Conservation (phyloP, 23 red algal species). For the Gracilaria caudata region DNA sequence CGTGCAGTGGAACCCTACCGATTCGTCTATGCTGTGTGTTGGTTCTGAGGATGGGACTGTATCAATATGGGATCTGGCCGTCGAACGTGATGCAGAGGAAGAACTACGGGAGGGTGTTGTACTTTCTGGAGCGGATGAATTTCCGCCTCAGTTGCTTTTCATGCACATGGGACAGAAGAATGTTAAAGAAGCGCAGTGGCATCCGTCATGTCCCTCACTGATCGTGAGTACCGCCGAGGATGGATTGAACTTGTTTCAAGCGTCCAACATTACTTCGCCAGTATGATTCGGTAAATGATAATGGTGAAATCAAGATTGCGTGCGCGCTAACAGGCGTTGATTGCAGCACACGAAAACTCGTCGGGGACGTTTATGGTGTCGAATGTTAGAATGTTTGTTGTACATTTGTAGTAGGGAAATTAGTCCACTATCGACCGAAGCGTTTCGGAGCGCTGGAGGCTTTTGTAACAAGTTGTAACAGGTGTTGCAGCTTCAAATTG, state of each 20-base stretch:
- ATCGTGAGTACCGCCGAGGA: conserved; percentile 68
- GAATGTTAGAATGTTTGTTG: background rate
- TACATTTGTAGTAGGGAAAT: conserved; percentile 16
- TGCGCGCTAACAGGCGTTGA: background rate
- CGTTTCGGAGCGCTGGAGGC: conserved; percentile 54
- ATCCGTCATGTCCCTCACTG: conserved; percentile 54
- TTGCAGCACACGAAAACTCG: background rate
- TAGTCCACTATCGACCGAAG: conserved; percentile 47
- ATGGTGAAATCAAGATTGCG: background rate
- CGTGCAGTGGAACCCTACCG: conserved; percentile 84
- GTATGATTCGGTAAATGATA: background rate
- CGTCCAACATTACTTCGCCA: conserved; percentile 57
- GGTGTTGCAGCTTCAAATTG: background rate
- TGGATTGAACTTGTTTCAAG: conserved; percentile 73
- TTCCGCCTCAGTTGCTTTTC: conserved; percentile 94
- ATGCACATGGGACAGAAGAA: conserved; percentile 87
- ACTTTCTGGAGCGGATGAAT: conserved; percentile 71
- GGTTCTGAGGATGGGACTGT: conserved; percentile 76
- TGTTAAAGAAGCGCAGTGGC: conserved; percentile 94
- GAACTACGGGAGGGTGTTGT: conserved; percentile 73
- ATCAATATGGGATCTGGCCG: conserved; percentile 94
- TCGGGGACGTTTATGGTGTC: background rate
- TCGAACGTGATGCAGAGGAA: conserved; percentile 87
- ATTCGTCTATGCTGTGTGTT: conserved; percentile 78
- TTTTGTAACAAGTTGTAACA: conserved; percentile 14